phyloP scores from a whole-genome alignment of 306 rosid species.

The Inga laurina region DNA sequence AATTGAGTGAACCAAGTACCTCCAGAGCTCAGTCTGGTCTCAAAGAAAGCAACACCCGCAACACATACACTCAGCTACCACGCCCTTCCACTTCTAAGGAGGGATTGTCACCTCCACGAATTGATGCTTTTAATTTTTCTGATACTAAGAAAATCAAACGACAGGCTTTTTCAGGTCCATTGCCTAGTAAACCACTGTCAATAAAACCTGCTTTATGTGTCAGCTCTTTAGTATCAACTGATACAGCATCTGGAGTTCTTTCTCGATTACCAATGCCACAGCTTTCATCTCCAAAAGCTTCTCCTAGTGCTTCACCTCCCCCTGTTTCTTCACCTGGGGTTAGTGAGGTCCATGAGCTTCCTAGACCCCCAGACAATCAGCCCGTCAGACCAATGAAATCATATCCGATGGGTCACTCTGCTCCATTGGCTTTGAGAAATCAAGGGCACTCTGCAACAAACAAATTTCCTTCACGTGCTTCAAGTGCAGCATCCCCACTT shows the following conservation, averaged over 20 bases:
- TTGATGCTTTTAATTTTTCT: conserved; percentile 44
- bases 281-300: conserved; percentile 72
- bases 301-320: conserved; percentile 81
- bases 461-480: conserved; percentile 52
- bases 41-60: conserved; percentile 58
- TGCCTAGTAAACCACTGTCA: conserved; percentile 55
- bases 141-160: conserved; percentile 56
- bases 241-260: conserved; percentile 50
- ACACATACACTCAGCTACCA: conserved; percentile 51
- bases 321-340: conserved; percentile 74
- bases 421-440: conserved; percentile 63
- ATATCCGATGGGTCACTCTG: conserved; percentile 70
- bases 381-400: conserved; percentile 50
- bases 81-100: conserved; percentile 62
- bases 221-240: conserved; percentile 43
- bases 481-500: conserved; percentile 79
- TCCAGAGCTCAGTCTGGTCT: conserved; percentile 44
- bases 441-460: conserved; percentile 46
- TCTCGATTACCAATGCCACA: conserved; percentile 59
- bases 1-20: conserved; percentile 40
- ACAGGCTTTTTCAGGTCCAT: conserved; percentile 85
- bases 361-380: conserved; percentile 73
- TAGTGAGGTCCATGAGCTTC: conserved; percentile 93
- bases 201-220: conserved; percentile 50
- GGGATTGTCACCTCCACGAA: conserved; percentile 50